phyloP scores from a whole-genome alignment of 768 basidiomycete genomes.

The Postia placenta region DNA sequence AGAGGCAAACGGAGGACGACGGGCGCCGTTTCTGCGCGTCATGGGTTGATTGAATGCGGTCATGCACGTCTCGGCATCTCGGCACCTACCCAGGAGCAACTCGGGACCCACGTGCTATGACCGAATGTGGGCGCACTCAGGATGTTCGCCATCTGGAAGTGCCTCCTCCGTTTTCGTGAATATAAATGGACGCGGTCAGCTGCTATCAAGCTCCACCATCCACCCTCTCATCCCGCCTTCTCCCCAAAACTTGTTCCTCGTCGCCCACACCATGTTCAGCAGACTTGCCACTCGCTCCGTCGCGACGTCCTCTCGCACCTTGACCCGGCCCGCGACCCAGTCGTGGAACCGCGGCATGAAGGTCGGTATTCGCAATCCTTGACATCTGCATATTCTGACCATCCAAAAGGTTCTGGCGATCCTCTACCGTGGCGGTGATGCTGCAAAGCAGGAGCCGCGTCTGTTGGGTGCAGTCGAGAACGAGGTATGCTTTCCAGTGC shows the following conservation, averaged over 20 bases:
- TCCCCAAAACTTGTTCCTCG: no score
- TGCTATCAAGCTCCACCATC: background rate
- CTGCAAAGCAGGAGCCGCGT: constrained; percentile 65
- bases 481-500: constrained; percentile 36
- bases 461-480: constrained; percentile 83
- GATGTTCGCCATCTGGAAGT: background rate
- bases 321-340: background rate
- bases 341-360: constrained; percentile 14
- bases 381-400: constrained; percentile 5
- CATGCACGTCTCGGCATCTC: background rate
- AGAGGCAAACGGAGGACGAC: background rate
- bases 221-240: background rate
- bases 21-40: background rate
- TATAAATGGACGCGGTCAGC: background rate
- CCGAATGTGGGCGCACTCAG: background rate
- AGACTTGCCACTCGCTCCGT: constrained; percentile 1
- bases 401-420: constrained; percentile 58
- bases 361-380: constrained; percentile 3
- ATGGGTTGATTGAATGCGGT: background rate
- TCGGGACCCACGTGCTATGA: background rate
- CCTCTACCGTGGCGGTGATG: constrained; percentile 62
- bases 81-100: background rate
- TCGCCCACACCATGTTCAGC: constrained; percentile 3
- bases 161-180: background rate
- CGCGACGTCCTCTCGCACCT: background rate